phyloP scores from a whole-genome alignment of 2,329 filamentous ascomycete genomes.

The Zymoseptoria pseudotritici region DNA sequence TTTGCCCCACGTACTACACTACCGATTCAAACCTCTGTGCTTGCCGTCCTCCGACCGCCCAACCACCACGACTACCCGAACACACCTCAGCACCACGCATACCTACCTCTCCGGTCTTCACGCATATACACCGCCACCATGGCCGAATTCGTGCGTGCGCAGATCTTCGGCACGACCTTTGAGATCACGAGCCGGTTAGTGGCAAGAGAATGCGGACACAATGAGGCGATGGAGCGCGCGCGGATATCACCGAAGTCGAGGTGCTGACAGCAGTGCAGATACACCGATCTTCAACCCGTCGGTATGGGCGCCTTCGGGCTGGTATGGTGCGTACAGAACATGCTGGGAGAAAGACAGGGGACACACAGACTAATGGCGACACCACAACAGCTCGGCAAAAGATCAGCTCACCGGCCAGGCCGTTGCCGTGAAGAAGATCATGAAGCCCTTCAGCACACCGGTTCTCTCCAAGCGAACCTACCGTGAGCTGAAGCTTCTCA shows the following conservation, averaged over 20 bases:
- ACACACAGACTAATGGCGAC: slow-evolving; percentile 7
- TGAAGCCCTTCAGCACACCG: slow-evolving; percentile 99
- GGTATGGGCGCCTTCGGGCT: slow-evolving; percentile 99
- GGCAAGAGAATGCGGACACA: slow-evolving; percentile 9
- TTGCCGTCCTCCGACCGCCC: neutral
- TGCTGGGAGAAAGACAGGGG: neutral
- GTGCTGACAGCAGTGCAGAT: slow-evolving; percentile 49
- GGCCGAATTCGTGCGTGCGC: slow-evolving; percentile 98
- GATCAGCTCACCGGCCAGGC: slow-evolving; percentile 96
- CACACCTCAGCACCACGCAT: neutral
- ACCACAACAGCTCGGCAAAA: slow-evolving; percentile 69
- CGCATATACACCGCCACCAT: slow-evolving; percentile 42
- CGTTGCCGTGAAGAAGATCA: slow-evolving; percentile 99
- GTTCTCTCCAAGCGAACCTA: slow-evolving; percentile 97
- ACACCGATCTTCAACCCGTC: slow-evolving; percentile 95
- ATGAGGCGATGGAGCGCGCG: slow-evolving; percentile 1
- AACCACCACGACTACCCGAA: neutral
- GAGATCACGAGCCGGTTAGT: slow-evolving; percentile 95
- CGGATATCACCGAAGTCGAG: slow-evolving; percentile 4
- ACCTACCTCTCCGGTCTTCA: slow-evolving; percentile 1
- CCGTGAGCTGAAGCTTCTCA: slow-evolving; percentile 91
- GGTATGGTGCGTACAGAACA: slow-evolving; percentile 63
- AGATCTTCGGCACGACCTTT: slow-evolving; percentile 94
- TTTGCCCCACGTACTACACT: neutral
- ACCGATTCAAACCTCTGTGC: neutral